Base-by-base conservation (phyloP, 768 basidiomycete genomes). In the Leccinum subgranulosum region DNA sequence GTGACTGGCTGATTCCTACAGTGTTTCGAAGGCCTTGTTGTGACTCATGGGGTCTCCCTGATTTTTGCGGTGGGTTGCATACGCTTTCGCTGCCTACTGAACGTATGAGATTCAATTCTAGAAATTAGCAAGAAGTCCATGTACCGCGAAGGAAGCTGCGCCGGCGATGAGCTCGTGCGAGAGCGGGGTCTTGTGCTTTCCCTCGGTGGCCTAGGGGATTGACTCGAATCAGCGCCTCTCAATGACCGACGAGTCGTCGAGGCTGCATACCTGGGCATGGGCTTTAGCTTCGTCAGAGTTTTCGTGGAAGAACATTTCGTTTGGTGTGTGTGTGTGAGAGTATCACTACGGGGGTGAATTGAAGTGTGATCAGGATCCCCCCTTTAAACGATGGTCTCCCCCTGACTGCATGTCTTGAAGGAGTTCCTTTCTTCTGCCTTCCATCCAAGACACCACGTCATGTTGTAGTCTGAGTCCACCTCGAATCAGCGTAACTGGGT, bases 81-180 rank as follows among this genome's bases (percentile, higher is more conserved):
- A 72, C 1, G 63, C 63, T 41, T 73, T 73, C 5, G 70, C 70
- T 19, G 66, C 70, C 70, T 73, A 27, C 15, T 25, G 21, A 23
- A 28, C 34, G 36, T 15, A 23, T 14, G 27, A 48, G 14, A 1
- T 25, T 6, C 21, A 39, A 11, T 8, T 12, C 36, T n/a, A 23
- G 4, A 47, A 21, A 7, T 8, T 5, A 21, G 17, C 3, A 9
- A 7, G 12, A 25, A 36, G 41, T 2, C 2, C 1, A 28, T 19
- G 33, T 51, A 55, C 69, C 58, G 73, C 71, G 51, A 65, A 71
- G 7, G 69, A 67, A 6, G 69, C 69, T 6, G 71, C 69, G 11
- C 58, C 65, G 2, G 70, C 70, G 56, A 72, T 45, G 50, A 66
- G 25, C 47, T 73, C 66, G 33, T 72, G 70, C 6, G 63, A 65